Evolutionary conservation across 2,329 filamentous ascomycete genomes (phyloP).

Genomic region (Drechslerella stenobrocha): DNA sequence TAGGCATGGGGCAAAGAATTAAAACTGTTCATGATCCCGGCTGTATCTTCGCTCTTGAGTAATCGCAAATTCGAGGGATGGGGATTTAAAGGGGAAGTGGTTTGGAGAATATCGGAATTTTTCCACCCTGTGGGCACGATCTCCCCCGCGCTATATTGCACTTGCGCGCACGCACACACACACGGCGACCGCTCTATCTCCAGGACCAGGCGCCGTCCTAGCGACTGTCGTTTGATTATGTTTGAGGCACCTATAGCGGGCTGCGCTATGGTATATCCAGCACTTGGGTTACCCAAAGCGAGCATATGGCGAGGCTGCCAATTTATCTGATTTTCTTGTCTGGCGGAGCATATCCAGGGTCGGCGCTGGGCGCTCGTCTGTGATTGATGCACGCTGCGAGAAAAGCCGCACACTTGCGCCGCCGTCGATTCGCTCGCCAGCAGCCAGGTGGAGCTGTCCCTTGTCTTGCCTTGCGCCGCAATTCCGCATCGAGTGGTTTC

Average conservation of each 20-base stretch:
- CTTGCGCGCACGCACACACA: no score
- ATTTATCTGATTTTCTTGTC: background rate
- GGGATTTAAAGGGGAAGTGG: conserved; percentile 2
- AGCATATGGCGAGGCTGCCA: background rate
- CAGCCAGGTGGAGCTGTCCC: conserved; percentile 8
- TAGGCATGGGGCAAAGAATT: conserved; percentile 1
- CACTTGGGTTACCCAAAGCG: background rate
- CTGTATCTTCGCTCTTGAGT: conserved; percentile 1
- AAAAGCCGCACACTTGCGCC: conserved; percentile 5
- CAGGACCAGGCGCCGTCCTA: background rate
- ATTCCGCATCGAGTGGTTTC: background rate
- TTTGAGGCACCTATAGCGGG: background rate
- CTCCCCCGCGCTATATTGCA: background rate
- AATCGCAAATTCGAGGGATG: background rate
- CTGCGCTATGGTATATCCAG: background rate
- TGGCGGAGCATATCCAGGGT: background rate
- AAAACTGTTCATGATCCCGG: conserved; percentile 3
- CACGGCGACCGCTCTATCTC: no score
- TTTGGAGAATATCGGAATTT: background rate
- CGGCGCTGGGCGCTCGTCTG: background rate
- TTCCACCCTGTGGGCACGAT: background rate
- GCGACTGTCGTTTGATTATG: background rate
- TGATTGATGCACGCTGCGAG: conserved; percentile 3
- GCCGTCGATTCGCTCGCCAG: conserved; percentile 3
- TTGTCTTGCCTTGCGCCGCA: conserved; percentile 7